Base-by-base conservation (phyloP, 2,329 filamentous ascomycete genomes). In the Penicillium crustosum region DNA sequence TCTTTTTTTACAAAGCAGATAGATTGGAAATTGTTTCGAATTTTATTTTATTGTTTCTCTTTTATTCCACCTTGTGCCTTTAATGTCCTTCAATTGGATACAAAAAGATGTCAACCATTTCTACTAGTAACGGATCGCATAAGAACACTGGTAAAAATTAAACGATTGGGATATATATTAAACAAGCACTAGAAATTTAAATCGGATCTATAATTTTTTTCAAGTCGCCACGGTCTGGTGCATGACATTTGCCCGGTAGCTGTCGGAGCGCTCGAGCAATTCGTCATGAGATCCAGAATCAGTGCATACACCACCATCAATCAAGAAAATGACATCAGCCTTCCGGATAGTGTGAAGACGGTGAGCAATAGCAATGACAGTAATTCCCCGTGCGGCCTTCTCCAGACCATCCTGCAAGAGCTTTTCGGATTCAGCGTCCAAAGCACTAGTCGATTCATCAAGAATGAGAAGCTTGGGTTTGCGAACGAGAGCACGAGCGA, bases 311-410 rank as follows among this genome's bases (percentile, higher is more conserved):
- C 89, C 88, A 57, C 85, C 82, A 35, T 89, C 89, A 42, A 94
- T 84, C 8, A 93, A 87, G 66, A 89, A 91, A 49, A 93, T 93
- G 17, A 88, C 79, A 70, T 94, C 87, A 2, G 90, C 89, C 65
- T 91, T 88, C 69, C 89, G 88, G 36, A 78, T 77, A 15, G 76
- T 78, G 51, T 74, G 71, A 49, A 78, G 64, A 31, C 75, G 70
- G 63, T 78, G 76, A 2, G 76, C 73, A 60, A 78, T 77, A 3
- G 75, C 75, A 49, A 78, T 69, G 31, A 76, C 70, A 12, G 75
- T 78, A 13, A 71, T 75, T 13, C 68, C 65, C 15, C 65, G 65
- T 7, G 69, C 68, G 8, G 70, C 67, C 51, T 68, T 71, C 29
- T 67, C 72, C 33, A 78, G 60, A 12, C 71, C 75, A 41, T 77